Evolutionary conservation across 192 early-diverging fungal species (phyloP), one percentile per base, ranked within the genome.

Genomic region (Diversispora eburnea): DNA sequence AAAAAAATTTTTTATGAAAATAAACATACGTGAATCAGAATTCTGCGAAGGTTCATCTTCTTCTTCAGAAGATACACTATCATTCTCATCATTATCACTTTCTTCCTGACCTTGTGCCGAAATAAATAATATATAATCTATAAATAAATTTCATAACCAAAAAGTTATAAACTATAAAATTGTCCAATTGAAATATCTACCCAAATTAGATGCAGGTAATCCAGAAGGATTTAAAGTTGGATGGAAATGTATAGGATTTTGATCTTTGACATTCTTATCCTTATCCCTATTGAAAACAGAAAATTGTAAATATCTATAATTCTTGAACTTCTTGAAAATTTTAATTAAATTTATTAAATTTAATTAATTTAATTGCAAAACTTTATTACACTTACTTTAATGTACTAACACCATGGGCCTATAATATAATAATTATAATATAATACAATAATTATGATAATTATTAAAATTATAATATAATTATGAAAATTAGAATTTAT

Each of bases 151-250:
- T 39, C 5, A 61, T 15, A 33, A 33, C 0, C 25, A 33, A 33
- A 33, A 33, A 33, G 0, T 33, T 33, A 33, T 33, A 33, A 33
- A 33, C n/a, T n/a, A n/a, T n/a, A n/a, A n/a, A n/a, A n/a, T 3
- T 13, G 10, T 39, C 3, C 39, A 39, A 61, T 33, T 9, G 3
- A 39, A 43, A 70, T 52, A 9, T 19, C 15, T 67, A 8, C 3
- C 17, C 13, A 51, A 20, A 13, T 25, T 57, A 5, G 60, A 45
- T n/a, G 59, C 47, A 1, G 47, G 60, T 41, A 63, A 52, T 54
- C 60, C 72, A 20, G 72, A 73, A 63, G 72, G 60, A 73, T 73
- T 73, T 47, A 72, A 41, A 13, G 70, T 61, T 47, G 70, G 70
- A 51, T 72, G 70, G 17, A 72, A 72, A 33, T 72, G 60, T 61